Conservation (phyloP, 2,329 filamentous ascomycete species). For the Epichloe coenophiala region DNA sequence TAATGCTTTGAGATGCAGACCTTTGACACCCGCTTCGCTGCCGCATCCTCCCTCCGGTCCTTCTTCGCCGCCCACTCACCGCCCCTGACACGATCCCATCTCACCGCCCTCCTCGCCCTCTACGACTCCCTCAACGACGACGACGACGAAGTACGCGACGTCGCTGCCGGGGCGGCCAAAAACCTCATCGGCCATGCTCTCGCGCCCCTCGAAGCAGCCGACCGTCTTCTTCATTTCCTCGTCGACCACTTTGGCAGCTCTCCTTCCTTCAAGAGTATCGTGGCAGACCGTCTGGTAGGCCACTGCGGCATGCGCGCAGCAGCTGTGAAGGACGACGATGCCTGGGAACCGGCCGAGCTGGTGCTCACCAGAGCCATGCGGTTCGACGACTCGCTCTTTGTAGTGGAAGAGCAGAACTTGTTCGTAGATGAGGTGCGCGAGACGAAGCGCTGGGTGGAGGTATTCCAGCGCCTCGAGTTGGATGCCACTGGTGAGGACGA, state of each 20-base stretch:
- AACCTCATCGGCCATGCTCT: conserved; percentile 31
- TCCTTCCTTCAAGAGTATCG: conserved; percentile 25
- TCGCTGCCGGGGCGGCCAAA: conserved; percentile 39
- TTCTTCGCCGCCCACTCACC: conserved; percentile 25
- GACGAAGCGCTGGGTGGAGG: conserved; percentile 49
- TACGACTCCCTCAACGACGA: conserved; percentile 78
- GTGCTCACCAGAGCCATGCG: conserved; percentile 33
- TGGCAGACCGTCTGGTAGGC: conserved; percentile 28
- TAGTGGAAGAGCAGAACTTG: conserved; percentile 86
- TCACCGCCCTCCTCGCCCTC: conserved; percentile 49
- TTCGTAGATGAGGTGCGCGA: conserved; percentile 76
- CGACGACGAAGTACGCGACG: conserved; percentile 72
- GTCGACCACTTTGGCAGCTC: conserved; percentile 19
- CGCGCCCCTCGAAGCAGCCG: conserved; percentile 34
- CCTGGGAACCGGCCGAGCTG: conserved; percentile 16
- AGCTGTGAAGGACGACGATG: neutral
- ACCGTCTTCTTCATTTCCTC: conserved; percentile 31
- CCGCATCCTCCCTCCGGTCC: conserved; percentile 38
- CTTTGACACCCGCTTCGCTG: conserved; percentile 52
- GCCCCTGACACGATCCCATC: conserved; percentile 20
- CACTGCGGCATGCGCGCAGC: conserved; percentile 7
- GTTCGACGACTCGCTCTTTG: conserved; percentile 61
- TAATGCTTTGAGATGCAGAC: conserved; percentile 25
- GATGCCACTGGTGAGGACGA: conserved; percentile 7
- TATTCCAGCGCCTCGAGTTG: conserved; percentile 24